A percentile compares a stretch with the other conserved stretches of the same genome.
Conservation (phyloP, 441 rosid species). For the Gossypium lobatum region DNA sequence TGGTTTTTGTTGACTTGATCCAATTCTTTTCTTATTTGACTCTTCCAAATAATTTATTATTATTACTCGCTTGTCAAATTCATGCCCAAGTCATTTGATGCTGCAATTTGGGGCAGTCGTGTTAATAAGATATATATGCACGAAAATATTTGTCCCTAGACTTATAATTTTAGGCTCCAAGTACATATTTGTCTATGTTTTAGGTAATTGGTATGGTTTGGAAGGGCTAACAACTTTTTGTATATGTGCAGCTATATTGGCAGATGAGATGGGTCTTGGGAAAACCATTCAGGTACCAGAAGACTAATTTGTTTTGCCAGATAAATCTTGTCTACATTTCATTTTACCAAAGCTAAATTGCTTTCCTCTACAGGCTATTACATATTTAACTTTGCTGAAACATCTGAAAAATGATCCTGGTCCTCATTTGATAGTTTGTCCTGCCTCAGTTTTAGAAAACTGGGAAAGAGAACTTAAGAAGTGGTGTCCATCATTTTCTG, state of each 20-base stretch:
- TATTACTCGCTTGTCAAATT: background rate
- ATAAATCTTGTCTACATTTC: slow-evolving; percentile 10
- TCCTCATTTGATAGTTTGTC: slow-evolving; percentile 93
- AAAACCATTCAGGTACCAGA: slow-evolving; percentile 87
- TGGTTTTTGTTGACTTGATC: background rate
- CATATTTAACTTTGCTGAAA: slow-evolving; percentile 72
- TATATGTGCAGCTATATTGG: slow-evolving; percentile 77
- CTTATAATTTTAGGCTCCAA: background rate
- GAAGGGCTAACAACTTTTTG: slow-evolving; percentile 18
- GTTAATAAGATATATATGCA: background rate
- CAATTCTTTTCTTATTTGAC: background rate
- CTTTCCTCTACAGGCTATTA: slow-evolving; percentile 57
- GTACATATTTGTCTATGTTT: background rate
- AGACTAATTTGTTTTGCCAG: background rate
- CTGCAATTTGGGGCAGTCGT: background rate
- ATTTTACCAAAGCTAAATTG: slow-evolving; percentile 21
- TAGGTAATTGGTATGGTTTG: background rate
- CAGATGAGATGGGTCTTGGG: slow-evolving; percentile 99
- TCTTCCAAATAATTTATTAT: background rate
- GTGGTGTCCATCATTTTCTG: slow-evolving; percentile 96
- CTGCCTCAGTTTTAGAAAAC: slow-evolving; percentile 93
- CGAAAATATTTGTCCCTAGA: background rate
- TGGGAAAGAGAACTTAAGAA: slow-evolving; percentile 96
- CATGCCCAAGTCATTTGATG: background rate
- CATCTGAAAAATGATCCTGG: slow-evolving; percentile 83